These are phyloP conservation scores for Inga oerstediana DNA, from an alignment of 306 rosid genomes.

Conservation along the genomic window DNA sequence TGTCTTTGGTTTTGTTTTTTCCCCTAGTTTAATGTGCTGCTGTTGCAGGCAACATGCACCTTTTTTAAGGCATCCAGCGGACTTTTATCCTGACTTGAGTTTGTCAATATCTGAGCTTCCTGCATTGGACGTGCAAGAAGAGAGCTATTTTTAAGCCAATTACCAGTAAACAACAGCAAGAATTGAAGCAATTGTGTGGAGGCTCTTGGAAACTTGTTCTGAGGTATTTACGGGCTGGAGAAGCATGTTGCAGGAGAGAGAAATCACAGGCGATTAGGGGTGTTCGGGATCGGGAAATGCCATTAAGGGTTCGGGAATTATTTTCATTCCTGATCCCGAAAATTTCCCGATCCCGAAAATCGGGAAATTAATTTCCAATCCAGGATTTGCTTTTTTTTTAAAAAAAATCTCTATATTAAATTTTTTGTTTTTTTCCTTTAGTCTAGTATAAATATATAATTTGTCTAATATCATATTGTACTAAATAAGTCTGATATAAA, in stretches of 20 bases:
- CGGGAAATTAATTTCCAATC: no score
- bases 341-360: no score
- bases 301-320: no score
- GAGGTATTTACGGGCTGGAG: slow-evolving; percentile 88
- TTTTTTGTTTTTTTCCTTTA: no score
- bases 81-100: slow-evolving; percentile 74
- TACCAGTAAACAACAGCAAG: slow-evolving; percentile 60
- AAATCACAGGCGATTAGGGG: slow-evolving; percentile 34
- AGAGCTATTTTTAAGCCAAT: slow-evolving; percentile 90
- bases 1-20: slow-evolving; percentile 48
- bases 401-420: no score
- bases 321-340: no score
- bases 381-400: no score
- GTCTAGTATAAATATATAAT: no score
- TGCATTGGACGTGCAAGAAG: slow-evolving; percentile 86
- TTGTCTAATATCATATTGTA: no score
- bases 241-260: slow-evolving; percentile 87
- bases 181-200: slow-evolving; percentile 85
- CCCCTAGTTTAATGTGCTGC: background rate
- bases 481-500: no score
- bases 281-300: no score
- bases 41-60: slow-evolving; percentile 93
- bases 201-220: slow-evolving; percentile 96
- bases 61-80: slow-evolving; percentile 86
- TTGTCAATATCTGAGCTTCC: slow-evolving; percentile 88